Conservation (phyloP, 495 filamentous ascomycete genomes). For the Tuber melanosporum region DNA sequence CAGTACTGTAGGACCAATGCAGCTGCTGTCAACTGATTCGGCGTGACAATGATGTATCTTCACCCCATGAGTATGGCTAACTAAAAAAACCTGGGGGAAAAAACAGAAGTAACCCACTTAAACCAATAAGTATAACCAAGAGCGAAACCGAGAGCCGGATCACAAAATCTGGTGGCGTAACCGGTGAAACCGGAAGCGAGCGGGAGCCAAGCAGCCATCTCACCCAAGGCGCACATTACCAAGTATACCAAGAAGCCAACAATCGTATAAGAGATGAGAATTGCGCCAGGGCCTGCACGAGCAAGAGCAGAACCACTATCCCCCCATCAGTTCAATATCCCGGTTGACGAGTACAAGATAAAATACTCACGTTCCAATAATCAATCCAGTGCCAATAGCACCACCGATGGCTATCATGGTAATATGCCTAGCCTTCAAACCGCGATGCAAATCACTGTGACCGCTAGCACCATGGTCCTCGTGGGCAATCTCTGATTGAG, state of each 20-base stretch:
- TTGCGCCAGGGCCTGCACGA: conserved; percentile 62
- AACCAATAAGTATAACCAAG: conserved; percentile 61
- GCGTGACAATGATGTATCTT: conserved; percentile 69
- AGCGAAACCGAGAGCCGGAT: conserved; percentile 59
- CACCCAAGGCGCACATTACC: conserved; percentile 57
- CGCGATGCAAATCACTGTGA: conserved; percentile 50
- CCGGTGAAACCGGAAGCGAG: conserved; percentile 53
- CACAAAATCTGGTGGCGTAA: conserved; percentile 57
- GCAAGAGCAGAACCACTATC: conserved; percentile 56
- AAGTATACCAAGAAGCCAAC: conserved; percentile 57
- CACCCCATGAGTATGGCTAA: conserved; percentile 43
- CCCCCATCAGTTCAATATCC: neutral
- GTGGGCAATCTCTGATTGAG: conserved; percentile 11
- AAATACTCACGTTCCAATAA: conserved; percentile 47
- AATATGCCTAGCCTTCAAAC: conserved; percentile 60
- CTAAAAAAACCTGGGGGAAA: conserved; percentile 45
- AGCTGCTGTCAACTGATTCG: conserved; percentile 71
- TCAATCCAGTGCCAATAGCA: conserved; percentile 68
- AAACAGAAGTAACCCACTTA: conserved; percentile 44
- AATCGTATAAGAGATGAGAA: conserved; percentile 60
- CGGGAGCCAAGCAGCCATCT: conserved; percentile 59
- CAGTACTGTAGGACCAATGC: conserved; percentile 67
- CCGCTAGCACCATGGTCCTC: conserved; percentile 13
- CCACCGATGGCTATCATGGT: conserved; percentile 83
- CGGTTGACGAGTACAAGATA: neutral